These are phyloP conservation scores for Chlorella ohadii DNA, from an alignment of 139 green algal species.

Conservation along the genomic window DNA sequence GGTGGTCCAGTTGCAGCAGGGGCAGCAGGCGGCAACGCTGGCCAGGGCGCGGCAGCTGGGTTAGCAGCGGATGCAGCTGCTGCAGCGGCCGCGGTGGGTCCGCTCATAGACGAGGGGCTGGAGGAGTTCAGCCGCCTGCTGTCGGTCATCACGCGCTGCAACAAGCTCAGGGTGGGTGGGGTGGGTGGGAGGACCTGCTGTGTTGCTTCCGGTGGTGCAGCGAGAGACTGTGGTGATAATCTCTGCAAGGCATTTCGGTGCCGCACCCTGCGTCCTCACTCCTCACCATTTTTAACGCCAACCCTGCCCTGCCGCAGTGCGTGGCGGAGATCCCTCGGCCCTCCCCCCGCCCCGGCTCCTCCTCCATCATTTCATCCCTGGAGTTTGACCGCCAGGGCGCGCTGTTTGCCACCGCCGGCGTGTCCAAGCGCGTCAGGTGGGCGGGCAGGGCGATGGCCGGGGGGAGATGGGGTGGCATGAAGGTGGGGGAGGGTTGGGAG, in stretches of 20 bases:
- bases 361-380: slow-evolving; percentile 72
- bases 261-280: no score
- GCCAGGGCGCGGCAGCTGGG: background rate
- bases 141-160: slow-evolving; percentile 60
- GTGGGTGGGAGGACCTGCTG: no score
- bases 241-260: no score
- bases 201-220: no score
- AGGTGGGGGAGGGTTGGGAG: no score
- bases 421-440: slow-evolving; percentile 69
- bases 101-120: slow-evolving; percentile 47
- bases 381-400: slow-evolving; percentile 70
- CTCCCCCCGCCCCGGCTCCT: slow-evolving; percentile 25
- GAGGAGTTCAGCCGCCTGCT: slow-evolving; percentile 69
- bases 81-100: background rate
- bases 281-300: no score
- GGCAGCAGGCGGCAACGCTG: slow-evolving; percentile 2
- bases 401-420: slow-evolving; percentile 74
- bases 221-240: no score
- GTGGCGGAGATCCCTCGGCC: slow-evolving; percentile 59
- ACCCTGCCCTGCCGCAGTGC: no score
- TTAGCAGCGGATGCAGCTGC: background rate
- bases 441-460: no score
- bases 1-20: background rate
- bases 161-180: slow-evolving; percentile 45
- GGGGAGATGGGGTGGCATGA: background rate